Evolutionary conservation across 352 stramenopile genomes (phyloP).

Genomic region (Hyaloperonospora brassicae): DNA sequence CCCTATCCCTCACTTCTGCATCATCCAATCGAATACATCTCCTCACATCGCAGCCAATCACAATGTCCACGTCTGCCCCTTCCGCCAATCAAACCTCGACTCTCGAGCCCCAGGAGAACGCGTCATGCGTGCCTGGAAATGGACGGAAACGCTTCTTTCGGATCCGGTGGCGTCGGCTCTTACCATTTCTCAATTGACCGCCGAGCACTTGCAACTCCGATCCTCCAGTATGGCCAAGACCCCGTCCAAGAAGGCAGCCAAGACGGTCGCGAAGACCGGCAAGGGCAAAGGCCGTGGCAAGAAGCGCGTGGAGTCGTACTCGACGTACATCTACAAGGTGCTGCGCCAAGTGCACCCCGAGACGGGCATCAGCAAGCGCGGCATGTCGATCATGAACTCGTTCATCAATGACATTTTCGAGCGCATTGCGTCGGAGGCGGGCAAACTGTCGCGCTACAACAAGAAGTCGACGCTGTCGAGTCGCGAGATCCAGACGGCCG

Average conservation of each 20-base stretch:
- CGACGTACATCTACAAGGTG: constrained; percentile 91
- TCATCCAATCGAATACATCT: too few relatives aligned
- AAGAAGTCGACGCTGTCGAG: constrained; percentile 97
- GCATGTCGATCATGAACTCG: constrained; percentile 99
- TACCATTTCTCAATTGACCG: too few relatives aligned
- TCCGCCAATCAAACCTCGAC: too few relatives aligned
- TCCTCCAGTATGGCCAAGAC: constrained; percentile 88
- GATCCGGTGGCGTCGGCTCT: too few relatives aligned
- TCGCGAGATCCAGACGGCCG: constrained; percentile 96
- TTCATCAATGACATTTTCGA: constrained; percentile 99
- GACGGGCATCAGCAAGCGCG: constrained; percentile 95
- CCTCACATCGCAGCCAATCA: too few relatives aligned
- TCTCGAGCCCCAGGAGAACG: too few relatives aligned
- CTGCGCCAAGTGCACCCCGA: constrained; percentile 94
- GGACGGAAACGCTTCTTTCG: too few relatives aligned
- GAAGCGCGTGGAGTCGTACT: constrained; percentile 87
- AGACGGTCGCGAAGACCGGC: constrained; percentile 66
- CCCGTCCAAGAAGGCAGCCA: constrained; percentile 90
- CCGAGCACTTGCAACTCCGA: too few relatives aligned
- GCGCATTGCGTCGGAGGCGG: constrained; percentile 93
- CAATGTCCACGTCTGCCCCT: too few relatives aligned
- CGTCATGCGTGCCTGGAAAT: too few relatives aligned
- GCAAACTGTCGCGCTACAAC: constrained; percentile 96
- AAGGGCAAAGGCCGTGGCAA: constrained; percentile 83
- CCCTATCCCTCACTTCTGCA: too few relatives aligned